Base-by-base conservation (phyloP, 2,329 filamentous ascomycete genomes). In the Clarireedia paspali region DNA sequence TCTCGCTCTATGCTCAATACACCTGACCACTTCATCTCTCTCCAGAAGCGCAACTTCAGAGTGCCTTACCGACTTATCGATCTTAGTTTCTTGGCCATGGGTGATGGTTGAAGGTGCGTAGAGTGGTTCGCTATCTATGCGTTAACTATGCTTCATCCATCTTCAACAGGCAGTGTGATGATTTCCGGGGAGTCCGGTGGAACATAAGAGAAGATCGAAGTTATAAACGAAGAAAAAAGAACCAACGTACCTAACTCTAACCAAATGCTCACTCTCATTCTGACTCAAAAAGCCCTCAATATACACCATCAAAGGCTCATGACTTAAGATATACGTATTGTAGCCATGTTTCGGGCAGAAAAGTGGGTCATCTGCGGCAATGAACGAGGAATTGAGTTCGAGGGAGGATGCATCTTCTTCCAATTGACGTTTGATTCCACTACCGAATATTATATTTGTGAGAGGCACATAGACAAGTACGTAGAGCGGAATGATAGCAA, bases 1-100 rank as follows among this genome's bases (percentile, higher is more conserved):
- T 6, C 79, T 74, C 9, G 81, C 81, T 52, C 82, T 77, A 34
- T 75, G 70, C 64, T 84, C 81, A 57, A 84, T 76, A 63, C 81
- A 84, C 57, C 79, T 76, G 6, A 84, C 78, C 0, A 71, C 71
- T 20, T 69, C 60, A 62, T 77, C 73, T 57, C 76, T 73, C 20
- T 72, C 69, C 36, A 80, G 70, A 2, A 77, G 69, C 7, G 74
- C 72, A 44, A 72, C 71, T 57, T 82, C 77, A 0, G 79, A 83
- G 55, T 76, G 72, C 2, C 81, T 77, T 39, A 81, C 70, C 2
- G 67, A 65, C 2, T 72, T 68, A 62, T 83, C 75, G 47, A 78
- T 66, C 5, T 67, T 70, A 63, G 79, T 75, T 44, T 71, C 70
- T 39, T 71, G 68, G 39, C 74, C 73, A 58, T 76, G 75, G 70